Conservation (phyloP, 805 yeast species). For the Saturnispora silvae region DNA sequence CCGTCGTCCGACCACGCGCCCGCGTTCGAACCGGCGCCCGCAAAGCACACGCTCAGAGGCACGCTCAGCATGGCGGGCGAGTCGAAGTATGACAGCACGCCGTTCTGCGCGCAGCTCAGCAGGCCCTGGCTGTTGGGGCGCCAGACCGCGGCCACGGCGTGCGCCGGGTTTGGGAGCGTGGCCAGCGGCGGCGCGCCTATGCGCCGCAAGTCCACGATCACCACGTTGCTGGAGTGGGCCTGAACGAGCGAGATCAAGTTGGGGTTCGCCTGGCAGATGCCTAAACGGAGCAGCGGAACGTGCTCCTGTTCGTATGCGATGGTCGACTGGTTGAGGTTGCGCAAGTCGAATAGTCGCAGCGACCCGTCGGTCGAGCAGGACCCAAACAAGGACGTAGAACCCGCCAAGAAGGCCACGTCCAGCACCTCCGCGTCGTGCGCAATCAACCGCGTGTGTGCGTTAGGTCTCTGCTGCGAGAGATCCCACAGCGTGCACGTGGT, state of each 20-base stretch:
- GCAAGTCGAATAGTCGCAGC: conserved; percentile 80
- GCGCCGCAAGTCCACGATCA: conserved; percentile 72
- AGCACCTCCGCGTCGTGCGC: conserved; percentile 95
- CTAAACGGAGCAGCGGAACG: conserved; percentile 59
- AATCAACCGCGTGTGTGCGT: conserved; percentile 83
- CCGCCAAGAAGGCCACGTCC: conserved; percentile 77
- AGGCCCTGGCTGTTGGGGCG: conserved; percentile 64
- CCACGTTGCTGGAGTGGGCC: conserved; percentile 51
- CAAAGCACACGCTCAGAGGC: conserved; percentile 1
- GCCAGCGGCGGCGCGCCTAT: conserved; percentile 79
- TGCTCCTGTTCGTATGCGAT: conserved; percentile 71
- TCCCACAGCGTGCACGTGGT: conserved; percentile 99
- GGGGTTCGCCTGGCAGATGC: conserved; percentile 70
- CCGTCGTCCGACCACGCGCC: conserved; percentile 7
- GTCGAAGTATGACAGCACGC: conserved; percentile 68
- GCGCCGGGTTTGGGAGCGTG: not conserved
- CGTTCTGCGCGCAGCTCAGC: conserved; percentile 58
- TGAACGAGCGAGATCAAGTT: conserved; percentile 80
- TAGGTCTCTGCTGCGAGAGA: conserved; percentile 43
- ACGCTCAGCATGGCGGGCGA: conserved; percentile 16
- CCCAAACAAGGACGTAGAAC: conserved; percentile 69
- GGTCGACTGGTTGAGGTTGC: conserved; percentile 87
- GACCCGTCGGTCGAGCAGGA: conserved; percentile 95
- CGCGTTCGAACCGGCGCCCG: conserved; percentile 2
- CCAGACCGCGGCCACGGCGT: conserved; percentile 38